Base-by-base conservation (phyloP, 192 early-diverging fungal genomes). In the Coemansia sp. region DNA sequence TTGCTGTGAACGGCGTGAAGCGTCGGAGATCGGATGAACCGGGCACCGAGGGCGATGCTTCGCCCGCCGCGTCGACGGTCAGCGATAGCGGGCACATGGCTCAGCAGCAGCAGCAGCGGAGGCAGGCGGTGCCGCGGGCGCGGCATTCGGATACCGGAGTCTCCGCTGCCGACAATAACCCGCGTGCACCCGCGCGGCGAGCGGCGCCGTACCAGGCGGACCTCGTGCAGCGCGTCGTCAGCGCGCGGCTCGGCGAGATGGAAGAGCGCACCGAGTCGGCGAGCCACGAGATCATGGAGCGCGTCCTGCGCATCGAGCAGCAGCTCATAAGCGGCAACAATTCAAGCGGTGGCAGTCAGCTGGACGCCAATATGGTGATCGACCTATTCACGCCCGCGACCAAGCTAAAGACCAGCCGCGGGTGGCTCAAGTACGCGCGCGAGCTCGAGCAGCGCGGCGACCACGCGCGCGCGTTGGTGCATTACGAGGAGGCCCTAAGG, bases 341-440 rank as follows among this genome's bases (percentile, higher is more conserved):
- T 32, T 18, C 43, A 14, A 5, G 14, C 12, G 14, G 6, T 35
- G 23, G 23, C 23, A 28, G 54, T 29, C 62, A 52, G 21, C 46
- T 78, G 28, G 72, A 74, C 18, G 59, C 73, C 11, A 56, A 65
- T 42, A 59, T 57, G 23, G 75, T 80, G 6, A 55, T 79, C 6
- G 76, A 81, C 16, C 33, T 84, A 45, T 74, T 84, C 25, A 81
- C 82, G 22, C 83, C 83, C 11, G 72, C 75, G 10, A 84, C 83
- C 0, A 84, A 84, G 50, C 79, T 78, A 18, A 84, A 84, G 47
- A 84, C 73, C 18, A 81, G 74, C 49, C 69, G 71, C 10, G 83
- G 81, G 0, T 78, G 76, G 67, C 73, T 83, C 16, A 73, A 72
- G 32, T 63, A 78, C 24, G 83, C 73, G 12, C 62, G 77, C n/a